phyloP scores from a whole-genome alignment of 2,329 filamentous ascomycete species.

The Aureobasidium sp. region DNA sequence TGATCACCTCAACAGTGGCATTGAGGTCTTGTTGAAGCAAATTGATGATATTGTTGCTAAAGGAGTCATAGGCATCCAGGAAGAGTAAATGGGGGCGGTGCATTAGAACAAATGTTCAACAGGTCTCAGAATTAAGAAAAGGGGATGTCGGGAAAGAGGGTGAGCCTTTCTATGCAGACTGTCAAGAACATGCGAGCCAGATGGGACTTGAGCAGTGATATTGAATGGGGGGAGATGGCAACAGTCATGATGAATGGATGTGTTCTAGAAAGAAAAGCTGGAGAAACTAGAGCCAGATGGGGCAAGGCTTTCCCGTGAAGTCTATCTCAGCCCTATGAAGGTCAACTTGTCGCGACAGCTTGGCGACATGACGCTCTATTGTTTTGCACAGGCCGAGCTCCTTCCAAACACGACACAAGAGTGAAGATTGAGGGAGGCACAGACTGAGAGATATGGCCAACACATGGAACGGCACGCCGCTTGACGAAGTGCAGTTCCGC shows the following conservation, averaged over 20 bases:
- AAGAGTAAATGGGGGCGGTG: constrained; percentile 68
- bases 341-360: constrained; percentile 17
- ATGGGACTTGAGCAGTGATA: neutral
- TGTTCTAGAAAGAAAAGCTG: constrained; percentile 22
- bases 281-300: constrained; percentile 14
- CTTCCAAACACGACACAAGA: neutral
- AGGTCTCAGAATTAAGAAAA: neutral
- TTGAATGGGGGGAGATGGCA: neutral
- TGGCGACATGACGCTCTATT: constrained; percentile 6
- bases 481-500: constrained; percentile 26
- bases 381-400: constrained; percentile 1
- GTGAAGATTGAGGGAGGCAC: neutral
- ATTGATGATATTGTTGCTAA: constrained; percentile 93
- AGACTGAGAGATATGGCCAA: neutral
- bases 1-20: constrained; percentile 71
- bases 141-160: constrained; percentile 22
- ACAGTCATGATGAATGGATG: constrained; percentile 7
- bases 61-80: constrained; percentile 97
- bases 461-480: constrained; percentile 18
- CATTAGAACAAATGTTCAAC: constrained; percentile 25
- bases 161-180: constrained; percentile 14
- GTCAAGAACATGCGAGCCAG: constrained; percentile 20
- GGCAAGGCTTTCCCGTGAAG: constrained; percentile 14
- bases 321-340: constrained; percentile 17
- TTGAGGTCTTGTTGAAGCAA: constrained; percentile 76